Conservation (phyloP, 169 alveolate species). For the Besnoitia besnoiti region DNA sequence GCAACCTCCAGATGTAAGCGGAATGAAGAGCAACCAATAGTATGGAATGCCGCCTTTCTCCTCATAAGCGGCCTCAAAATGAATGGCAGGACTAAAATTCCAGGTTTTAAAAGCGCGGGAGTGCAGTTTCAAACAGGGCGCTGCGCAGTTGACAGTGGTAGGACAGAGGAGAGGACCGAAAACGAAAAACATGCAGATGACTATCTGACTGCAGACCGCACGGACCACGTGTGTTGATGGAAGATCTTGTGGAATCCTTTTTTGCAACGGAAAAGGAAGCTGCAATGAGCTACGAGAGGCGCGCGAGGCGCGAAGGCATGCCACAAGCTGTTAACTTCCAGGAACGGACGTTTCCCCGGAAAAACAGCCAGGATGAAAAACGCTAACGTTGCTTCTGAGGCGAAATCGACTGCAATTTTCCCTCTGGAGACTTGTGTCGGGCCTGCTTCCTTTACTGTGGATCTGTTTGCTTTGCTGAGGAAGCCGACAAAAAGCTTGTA, state of each 20-base stretch:
- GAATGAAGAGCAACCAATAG: no score
- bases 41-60: no score
- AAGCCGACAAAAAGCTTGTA: neutral
- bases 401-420: neutral
- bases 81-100: no score
- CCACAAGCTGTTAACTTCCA: neutral
- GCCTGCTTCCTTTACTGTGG: neutral
- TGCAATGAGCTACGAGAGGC: neutral
- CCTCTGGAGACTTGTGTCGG: neutral
- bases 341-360: neutral
- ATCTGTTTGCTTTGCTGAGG: neutral
- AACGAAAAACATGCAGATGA: neutral
- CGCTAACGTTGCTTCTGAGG: neutral
- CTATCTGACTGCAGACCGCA: neutral
- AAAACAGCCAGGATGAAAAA: neutral
- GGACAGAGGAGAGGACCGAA: neutral
- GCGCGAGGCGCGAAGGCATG: neutral
- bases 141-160: neutral
- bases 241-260: neutral
- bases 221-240: neutral
- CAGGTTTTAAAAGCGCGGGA: neutral
- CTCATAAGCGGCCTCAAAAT: no score
- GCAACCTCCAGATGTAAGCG: no score
- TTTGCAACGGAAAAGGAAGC: neutral
- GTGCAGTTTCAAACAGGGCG: neutral